These are phyloP conservation scores for Chlorencoelia australis DNA, from an alignment of 2,329 filamentous ascomycete species.

Conservation along the genomic window DNA sequence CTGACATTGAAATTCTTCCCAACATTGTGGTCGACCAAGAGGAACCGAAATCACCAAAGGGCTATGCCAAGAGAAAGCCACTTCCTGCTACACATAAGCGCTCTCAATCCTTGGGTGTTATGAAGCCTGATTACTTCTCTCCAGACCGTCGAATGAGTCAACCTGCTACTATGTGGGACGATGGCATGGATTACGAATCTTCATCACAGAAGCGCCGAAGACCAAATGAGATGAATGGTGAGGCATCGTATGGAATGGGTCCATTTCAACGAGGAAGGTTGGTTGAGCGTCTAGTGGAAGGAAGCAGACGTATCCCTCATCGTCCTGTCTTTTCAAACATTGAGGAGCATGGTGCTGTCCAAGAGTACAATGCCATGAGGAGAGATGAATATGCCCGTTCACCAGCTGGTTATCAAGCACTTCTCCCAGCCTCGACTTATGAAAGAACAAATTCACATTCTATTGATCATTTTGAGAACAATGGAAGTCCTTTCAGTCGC, in stretches of 20 bases:
- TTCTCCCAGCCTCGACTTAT: constrained; percentile 18
- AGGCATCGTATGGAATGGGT: not conserved
- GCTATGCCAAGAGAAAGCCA: constrained; percentile 17
- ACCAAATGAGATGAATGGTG: constrained; percentile 7
- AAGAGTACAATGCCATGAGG: not conserved
- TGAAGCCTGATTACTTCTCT: constrained; percentile 7
- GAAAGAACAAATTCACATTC: too few species aligned
- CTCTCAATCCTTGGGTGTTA: constrained; percentile 24
- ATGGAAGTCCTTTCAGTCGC: too few species aligned
- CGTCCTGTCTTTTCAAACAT: constrained; percentile 1
- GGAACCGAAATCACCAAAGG: constrained; percentile 23
- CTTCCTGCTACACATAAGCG: constrained; percentile 19
- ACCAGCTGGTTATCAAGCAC: constrained; percentile 11
- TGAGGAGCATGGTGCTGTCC: constrained; percentile 5
- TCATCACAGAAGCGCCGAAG: constrained; percentile 19
- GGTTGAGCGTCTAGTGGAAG: not conserved
- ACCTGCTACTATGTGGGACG: constrained; percentile 9
- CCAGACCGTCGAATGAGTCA: constrained; percentile 15
- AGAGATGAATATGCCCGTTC: constrained; percentile 10
- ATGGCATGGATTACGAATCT: constrained; percentile 2
- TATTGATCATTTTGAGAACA: too few species aligned
- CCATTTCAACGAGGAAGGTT: not conserved
- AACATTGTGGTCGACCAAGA: constrained; percentile 26
- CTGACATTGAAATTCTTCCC: constrained; percentile 32
- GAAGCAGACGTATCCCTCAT: not conserved